phyloP scores from a whole-genome alignment of 2,329 filamentous ascomycete genomes.

The Penicillium sp. region DNA sequence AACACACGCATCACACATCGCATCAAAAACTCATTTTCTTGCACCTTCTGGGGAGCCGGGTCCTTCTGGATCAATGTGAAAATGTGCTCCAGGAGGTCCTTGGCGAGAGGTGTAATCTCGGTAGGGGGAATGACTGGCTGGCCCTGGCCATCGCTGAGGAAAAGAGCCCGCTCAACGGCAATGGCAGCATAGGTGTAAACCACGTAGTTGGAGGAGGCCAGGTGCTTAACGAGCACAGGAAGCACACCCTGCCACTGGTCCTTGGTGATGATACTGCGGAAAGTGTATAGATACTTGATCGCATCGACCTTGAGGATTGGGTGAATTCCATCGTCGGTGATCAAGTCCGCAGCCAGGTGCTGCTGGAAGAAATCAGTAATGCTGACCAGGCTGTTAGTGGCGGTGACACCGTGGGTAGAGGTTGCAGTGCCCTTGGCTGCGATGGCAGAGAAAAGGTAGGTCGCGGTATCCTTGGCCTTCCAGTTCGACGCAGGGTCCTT shows the following conservation, averaged over 20 bases:
- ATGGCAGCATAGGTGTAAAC: constrained; percentile 98
- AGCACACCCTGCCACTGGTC: constrained; percentile 91
- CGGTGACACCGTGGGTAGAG: constrained; percentile 85
- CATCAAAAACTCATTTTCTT: constrained; percentile 99
- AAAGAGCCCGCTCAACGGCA: constrained; percentile 90
- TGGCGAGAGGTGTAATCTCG: constrained; percentile 79
- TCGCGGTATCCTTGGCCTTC: constrained; percentile 98
- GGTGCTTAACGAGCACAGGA: constrained; percentile 85
- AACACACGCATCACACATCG: constrained; percentile 97
- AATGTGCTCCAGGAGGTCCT: constrained; percentile 84
- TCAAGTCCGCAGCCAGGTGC: constrained; percentile 85
- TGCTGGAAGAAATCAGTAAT: constrained; percentile 95
- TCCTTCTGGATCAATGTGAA: constrained; percentile 91
- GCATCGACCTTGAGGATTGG: constrained; percentile 95
- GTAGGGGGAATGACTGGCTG: constrained; percentile 78
- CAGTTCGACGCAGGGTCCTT: constrained; percentile 73
- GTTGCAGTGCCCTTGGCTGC: constrained; percentile 90
- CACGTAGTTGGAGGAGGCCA: constrained; percentile 89
- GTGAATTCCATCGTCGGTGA: constrained; percentile 70
- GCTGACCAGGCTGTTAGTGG: constrained; percentile 82
- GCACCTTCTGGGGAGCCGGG: constrained; percentile 83
- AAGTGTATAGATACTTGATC: constrained; percentile 97
- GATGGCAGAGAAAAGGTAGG: constrained; percentile 93
- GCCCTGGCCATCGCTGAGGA: constrained; percentile 74
- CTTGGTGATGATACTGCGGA: constrained; percentile 90